Conservation (phyloP, 345 rosid genomes). For the Gossypium bickii region DNA sequence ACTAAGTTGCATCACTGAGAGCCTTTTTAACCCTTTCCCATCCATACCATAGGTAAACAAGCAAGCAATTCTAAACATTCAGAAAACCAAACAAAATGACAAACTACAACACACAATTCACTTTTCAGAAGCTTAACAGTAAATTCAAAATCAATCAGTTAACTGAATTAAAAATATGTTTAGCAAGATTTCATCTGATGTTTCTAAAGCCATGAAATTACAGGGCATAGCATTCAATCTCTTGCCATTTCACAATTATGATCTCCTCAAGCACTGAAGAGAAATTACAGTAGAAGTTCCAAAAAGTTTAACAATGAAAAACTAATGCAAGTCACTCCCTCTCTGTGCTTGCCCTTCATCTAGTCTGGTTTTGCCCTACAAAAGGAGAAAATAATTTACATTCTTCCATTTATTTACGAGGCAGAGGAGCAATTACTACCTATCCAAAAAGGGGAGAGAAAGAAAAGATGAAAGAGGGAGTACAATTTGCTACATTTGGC, state of each 20-base stretch:
- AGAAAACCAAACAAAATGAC: not conserved
- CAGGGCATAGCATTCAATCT: constrained; percentile 10
- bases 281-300: constrained; percentile 12
- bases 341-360: constrained; percentile 65
- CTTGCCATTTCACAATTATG: constrained; percentile 9
- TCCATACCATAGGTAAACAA: not conserved
- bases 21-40: constrained; percentile 1
- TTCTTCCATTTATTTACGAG: constrained; percentile 32
- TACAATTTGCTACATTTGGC: not conserved
- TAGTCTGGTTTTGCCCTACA: constrained; percentile 87
- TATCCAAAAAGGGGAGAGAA: not conserved
- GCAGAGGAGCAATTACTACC: constrained; percentile 24
- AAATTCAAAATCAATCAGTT: not conserved
- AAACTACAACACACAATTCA: not conserved
- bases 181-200: not conserved
- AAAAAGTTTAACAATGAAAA: constrained; percentile 28
- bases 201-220: constrained; percentile 7
- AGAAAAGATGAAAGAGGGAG: not conserved
- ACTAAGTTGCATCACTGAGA: not conserved
- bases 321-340: constrained; percentile 37
- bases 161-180: not conserved
- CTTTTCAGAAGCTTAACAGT: not conserved
- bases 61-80: not conserved
- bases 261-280: constrained; percentile 11
- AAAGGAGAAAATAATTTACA: constrained; percentile 41